Percentiles rank a stretch among this genome's conserved stretches.
These are phyloP conservation scores for Hymenochaete sp. DNA, from an alignment of 1,284 basidiomycete genomes.

Conservation along the genomic window DNA sequence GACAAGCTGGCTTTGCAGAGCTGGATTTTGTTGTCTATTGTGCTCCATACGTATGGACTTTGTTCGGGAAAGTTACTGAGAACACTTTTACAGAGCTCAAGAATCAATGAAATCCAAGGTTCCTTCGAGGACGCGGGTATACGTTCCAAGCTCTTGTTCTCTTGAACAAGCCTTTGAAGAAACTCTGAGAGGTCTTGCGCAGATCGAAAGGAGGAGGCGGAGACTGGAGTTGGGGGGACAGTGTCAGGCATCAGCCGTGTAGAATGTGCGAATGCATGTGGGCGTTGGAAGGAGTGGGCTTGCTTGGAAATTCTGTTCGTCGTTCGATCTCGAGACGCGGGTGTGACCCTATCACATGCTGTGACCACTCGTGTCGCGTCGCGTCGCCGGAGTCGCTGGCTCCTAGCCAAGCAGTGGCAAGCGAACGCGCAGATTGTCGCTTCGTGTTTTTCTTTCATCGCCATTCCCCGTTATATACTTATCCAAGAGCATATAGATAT, in stretches of 20 bases:
- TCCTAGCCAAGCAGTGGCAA: too few species aligned
- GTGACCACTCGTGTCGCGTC: too few species aligned
- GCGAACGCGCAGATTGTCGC: too few species aligned
- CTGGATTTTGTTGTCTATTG: conserved; percentile 47
- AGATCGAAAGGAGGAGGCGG: conserved; percentile 33
- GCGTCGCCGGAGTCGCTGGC: too few species aligned
- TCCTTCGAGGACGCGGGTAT: conserved; percentile 25
- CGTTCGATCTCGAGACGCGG: background rate
- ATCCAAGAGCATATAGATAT: too few species aligned
- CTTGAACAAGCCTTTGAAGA: conserved; percentile 33
- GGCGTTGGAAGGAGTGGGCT: background rate
- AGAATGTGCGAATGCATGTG: background rate
- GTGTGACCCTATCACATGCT: too few species aligned
- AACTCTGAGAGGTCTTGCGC: conserved; percentile 36
- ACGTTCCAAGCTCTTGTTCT: conserved; percentile 22
- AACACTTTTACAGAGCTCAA: conserved; percentile 43
- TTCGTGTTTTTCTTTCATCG: too few species aligned
- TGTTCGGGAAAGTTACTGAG: conserved; percentile 42
- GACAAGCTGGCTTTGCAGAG: conserved; percentile 46
- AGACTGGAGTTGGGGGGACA: conserved; percentile 27
- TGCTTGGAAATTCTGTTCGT: background rate
- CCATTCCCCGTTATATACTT: too few species aligned
- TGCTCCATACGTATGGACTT: conserved; percentile 38
- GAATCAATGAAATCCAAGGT: conserved; percentile 37
- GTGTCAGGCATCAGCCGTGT: conserved; percentile 24